Conservation (phyloP, 495 filamentous ascomycete species). For the Rusavskia elegans region DNA sequence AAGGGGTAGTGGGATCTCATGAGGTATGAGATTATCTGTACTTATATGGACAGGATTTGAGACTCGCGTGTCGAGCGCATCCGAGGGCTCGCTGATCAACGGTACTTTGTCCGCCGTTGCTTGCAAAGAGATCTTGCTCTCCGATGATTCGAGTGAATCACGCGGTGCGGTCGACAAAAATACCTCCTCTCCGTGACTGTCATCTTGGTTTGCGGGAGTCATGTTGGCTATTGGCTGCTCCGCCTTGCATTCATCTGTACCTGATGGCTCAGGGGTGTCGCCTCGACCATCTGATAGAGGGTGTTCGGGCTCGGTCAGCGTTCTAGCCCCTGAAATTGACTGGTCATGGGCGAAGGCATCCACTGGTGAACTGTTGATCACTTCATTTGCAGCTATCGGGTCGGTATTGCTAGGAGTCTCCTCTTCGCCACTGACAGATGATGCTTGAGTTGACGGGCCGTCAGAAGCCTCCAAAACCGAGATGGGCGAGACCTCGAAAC, state of each 20-base stretch:
- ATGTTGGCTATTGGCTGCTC: background rate
- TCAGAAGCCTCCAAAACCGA: constrained; percentile 10
- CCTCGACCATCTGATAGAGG: background rate
- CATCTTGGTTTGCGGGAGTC: background rate
- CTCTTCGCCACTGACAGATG: constrained; percentile 13
- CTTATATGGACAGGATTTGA: background rate
- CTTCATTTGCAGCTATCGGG: background rate
- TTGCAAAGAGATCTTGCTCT: background rate
- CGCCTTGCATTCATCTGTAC: background rate
- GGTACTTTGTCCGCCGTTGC: background rate
- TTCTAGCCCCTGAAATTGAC: background rate
- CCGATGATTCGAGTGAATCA: background rate
- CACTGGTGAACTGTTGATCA: too few relatives aligned
- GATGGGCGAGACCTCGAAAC: constrained; percentile 10
- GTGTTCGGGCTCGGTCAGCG: background rate
- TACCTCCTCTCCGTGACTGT: too few relatives aligned
- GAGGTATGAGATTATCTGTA: background rate
- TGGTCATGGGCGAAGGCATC: background rate
- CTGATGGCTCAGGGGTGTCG: background rate
- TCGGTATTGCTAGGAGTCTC: background rate
- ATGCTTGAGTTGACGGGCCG: constrained; percentile 13
- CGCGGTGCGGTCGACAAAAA: too few relatives aligned
- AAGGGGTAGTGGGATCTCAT: constrained; percentile 7
- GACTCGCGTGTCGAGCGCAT: background rate
- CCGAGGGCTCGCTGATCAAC: background rate